Evolutionary conservation across 2,329 filamentous ascomycete genomes (phyloP).

Genomic region (Coccinonectria pachysandricola): DNA sequence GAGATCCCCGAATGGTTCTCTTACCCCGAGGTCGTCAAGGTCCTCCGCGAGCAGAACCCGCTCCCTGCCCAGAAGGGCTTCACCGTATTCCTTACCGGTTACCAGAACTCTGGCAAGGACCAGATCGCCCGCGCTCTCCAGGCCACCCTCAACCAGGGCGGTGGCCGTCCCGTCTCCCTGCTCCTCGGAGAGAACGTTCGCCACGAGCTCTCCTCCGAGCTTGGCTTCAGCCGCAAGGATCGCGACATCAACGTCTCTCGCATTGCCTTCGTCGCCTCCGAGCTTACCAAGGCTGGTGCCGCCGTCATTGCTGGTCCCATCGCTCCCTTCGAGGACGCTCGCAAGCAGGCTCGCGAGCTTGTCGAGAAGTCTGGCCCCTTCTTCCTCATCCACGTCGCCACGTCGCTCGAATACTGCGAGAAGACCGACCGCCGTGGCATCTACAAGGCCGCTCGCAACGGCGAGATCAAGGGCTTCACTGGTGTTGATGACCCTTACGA

Average conservation of each 20-base stretch:
- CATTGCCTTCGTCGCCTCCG: slow-evolving; percentile 91
- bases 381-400: slow-evolving; percentile 92
- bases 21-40: slow-evolving; percentile 95
- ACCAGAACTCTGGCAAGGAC: slow-evolving; percentile 95
- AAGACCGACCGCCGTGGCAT: slow-evolving; percentile 90
- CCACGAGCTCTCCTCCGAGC: slow-evolving; percentile 82
- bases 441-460: slow-evolving; percentile 71
- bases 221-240: slow-evolving; percentile 89
- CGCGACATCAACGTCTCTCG: slow-evolving; percentile 90
- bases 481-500: slow-evolving; percentile 98
- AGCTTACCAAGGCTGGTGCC: slow-evolving; percentile 85
- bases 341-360: slow-evolving; percentile 69
- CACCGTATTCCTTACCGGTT: slow-evolving; percentile 95
- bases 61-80: slow-evolving; percentile 87
- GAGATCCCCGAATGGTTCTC: slow-evolving; percentile 99
- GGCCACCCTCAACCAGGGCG: slow-evolving; percentile 96
- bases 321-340: slow-evolving; percentile 75
- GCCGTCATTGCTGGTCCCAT: slow-evolving; percentile 96
- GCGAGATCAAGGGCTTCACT: slow-evolving; percentile 96
- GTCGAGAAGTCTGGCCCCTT: slow-evolving; percentile 85
- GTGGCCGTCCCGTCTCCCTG: slow-evolving; percentile 86
- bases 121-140: slow-evolving; percentile 91
- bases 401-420: slow-evolving; percentile 84
- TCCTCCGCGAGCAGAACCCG: slow-evolving; percentile 92
- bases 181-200: slow-evolving; percentile 94